Conservation (phyloP, 106 monocot species). For the Allium cepa region DNA sequence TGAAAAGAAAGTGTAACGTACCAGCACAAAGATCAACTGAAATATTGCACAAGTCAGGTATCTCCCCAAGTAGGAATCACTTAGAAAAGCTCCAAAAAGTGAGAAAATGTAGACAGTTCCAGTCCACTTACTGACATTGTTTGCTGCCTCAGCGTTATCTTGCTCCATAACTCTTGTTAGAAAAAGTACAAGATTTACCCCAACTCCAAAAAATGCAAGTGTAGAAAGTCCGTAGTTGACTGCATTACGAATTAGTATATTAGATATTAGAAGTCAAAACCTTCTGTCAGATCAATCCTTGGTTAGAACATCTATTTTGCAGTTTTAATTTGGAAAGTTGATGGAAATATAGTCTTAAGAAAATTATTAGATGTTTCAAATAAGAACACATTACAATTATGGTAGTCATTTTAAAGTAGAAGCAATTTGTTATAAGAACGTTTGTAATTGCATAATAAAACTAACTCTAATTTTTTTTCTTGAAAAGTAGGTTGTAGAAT, state of each 20-base stretch:
- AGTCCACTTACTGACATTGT: slow-evolving; percentile 82
- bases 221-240: slow-evolving; percentile 69
- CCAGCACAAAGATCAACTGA: slow-evolving; percentile 67
- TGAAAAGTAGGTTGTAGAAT: too few relatives aligned
- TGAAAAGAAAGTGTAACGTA: slow-evolving; percentile 10
- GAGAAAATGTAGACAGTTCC: slow-evolving; percentile 81
- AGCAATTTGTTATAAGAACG: too few relatives aligned
- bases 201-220: slow-evolving; percentile 73
- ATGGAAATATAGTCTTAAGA: too few relatives aligned
- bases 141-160: slow-evolving; percentile 61
- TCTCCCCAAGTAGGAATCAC: slow-evolving; percentile 80
- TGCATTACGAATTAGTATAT: slow-evolving; percentile 13
- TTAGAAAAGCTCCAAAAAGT: slow-evolving; percentile 71
- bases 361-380: too few relatives aligned
- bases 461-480: too few relatives aligned
- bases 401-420: too few relatives aligned
- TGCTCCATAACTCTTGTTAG: slow-evolving; percentile 60
- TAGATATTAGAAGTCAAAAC: not conserved
- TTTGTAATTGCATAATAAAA: too few relatives aligned
- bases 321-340: too few relatives aligned
- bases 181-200: slow-evolving; percentile 76
- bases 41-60: slow-evolving; percentile 72
- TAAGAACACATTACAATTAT: too few relatives aligned
- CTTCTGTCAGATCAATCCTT: too few relatives aligned
- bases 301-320: too few relatives aligned